phyloP scores from a whole-genome alignment of 192 early-diverging fungal genomes.

The Jimgerdemannia flammicorona region DNA sequence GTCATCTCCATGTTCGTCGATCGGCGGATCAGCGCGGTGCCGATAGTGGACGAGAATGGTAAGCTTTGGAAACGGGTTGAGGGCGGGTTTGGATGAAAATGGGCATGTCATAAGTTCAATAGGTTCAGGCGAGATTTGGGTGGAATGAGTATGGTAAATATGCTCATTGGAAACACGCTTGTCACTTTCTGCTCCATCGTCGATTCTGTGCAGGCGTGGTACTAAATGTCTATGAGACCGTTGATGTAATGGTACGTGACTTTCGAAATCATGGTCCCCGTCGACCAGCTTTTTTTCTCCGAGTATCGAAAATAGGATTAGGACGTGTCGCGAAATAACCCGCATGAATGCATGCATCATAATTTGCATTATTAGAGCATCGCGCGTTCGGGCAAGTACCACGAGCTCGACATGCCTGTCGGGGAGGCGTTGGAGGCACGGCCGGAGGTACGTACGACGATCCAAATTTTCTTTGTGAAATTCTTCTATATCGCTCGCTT shows the following conservation, averaged over 20 bases:
- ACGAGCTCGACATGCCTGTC: slow-evolving; percentile 83
- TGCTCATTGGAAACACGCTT: neutral
- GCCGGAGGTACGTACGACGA: slow-evolving; percentile 55
- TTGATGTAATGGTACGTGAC: slow-evolving; percentile 83
- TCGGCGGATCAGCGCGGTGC: slow-evolving; percentile 85
- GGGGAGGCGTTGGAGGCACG: slow-evolving; percentile 78
- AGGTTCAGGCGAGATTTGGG: too few species aligned
- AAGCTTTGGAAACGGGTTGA: slow-evolving; percentile 1
- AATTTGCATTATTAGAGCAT: slow-evolving; percentile 37
- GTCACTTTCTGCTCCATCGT: neutral
- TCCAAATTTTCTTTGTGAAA: neutral
- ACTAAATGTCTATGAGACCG: slow-evolving; percentile 94
- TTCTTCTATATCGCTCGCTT: neutral
- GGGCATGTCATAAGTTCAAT: too few species aligned
- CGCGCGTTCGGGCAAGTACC: slow-evolving; percentile 63
- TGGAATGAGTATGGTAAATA: neutral
- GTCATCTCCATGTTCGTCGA: slow-evolving; percentile 93
- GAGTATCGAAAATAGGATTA: too few species aligned
- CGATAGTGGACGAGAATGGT: slow-evolving; percentile 86
- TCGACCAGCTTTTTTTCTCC: neutral
- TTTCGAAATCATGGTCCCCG: too few species aligned
- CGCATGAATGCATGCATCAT: too few species aligned
- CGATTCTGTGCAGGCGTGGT: slow-evolving; percentile 52
- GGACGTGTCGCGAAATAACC: neutral
- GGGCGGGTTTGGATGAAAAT: too few species aligned